Conservation (phyloP, 768 basidiomycete species). For the Collybia sp. region DNA sequence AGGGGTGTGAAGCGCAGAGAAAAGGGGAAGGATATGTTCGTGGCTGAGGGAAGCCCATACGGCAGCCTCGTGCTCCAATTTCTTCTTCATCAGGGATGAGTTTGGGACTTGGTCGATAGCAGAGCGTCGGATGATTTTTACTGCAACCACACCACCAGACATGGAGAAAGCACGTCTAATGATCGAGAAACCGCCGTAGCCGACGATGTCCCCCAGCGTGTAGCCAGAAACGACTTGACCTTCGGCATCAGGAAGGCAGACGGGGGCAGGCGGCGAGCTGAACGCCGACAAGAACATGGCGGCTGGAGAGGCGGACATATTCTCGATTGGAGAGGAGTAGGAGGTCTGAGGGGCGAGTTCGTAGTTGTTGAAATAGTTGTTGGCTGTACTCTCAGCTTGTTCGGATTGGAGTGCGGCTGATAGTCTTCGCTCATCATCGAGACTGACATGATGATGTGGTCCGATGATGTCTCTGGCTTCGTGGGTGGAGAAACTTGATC, state of each 20-base stretch:
- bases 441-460: neutral
- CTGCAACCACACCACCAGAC: conserved; percentile 67
- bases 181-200: conserved; percentile 77
- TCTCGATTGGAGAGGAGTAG: neutral
- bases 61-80: conserved; percentile 63
- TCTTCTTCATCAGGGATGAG: conserved; percentile 42
- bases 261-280: conserved; percentile 31
- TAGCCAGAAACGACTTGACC: conserved; percentile 69
- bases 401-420: neutral
- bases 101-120: conserved; percentile 51
- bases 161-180: conserved; percentile 65
- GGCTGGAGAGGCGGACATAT: conserved; percentile 51
- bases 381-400: too few relatives aligned
- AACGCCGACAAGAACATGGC: conserved; percentile 72
- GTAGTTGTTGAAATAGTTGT: neutral
- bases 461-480: too few relatives aligned
- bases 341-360: neutral
- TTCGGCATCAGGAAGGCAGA: conserved; percentile 54
- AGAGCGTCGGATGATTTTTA: conserved; percentile 73
- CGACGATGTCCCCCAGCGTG: conserved; percentile 70
- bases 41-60: conserved; percentile 78
- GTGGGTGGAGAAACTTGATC: too few relatives aligned
- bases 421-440: neutral
- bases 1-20: conserved; percentile 51
- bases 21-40: conserved; percentile 84